Percentiles rank a stretch among this genome's conserved stretches.
Conservation (phyloP, 768 basidiomycete genomes). For the Austroboletus eburneus region DNA sequence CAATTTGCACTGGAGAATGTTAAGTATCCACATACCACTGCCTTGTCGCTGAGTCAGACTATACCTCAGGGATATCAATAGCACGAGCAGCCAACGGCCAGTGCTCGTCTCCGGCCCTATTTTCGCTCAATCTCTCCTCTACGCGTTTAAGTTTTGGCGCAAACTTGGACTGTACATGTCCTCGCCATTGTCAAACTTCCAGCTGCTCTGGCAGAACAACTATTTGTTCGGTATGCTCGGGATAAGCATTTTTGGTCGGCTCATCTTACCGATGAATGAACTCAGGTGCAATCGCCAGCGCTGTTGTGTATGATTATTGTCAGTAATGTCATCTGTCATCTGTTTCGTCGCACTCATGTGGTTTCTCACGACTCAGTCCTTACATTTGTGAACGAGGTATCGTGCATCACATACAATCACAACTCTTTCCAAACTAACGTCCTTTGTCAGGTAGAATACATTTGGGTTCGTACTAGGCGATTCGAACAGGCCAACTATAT, state of each 20-base stretch:
- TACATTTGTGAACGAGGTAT: slow-evolving; percentile 8
- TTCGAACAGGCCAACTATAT: neutral
- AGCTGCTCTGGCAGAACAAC: too few relatives aligned
- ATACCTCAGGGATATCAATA: too few relatives aligned
- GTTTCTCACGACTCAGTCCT: neutral
- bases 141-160: too few relatives aligned
- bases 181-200: too few relatives aligned
- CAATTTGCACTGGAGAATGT: too few relatives aligned
- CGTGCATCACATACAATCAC: too few relatives aligned
- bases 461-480: slow-evolving; percentile 10
- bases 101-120: too few relatives aligned
- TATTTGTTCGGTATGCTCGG: slow-evolving; percentile 1
- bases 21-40: too few relatives aligned
- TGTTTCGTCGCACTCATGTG: neutral
- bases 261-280: neutral
- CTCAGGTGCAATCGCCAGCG: slow-evolving; percentile 4
- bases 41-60: too few relatives aligned
- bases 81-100: too few relatives aligned
- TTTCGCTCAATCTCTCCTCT: too few relatives aligned
- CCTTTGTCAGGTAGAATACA: slow-evolving; percentile 4
- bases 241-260: neutral
- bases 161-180: too few relatives aligned
- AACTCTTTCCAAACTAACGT: neutral
- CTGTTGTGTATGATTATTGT: slow-evolving; percentile 10
- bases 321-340: neutral